Evolutionary conservation across 1,139 yeast genomes (phyloP), one percentile per base, ranked within the genome.

Genomic region (Yamadazyma sp.): DNA sequence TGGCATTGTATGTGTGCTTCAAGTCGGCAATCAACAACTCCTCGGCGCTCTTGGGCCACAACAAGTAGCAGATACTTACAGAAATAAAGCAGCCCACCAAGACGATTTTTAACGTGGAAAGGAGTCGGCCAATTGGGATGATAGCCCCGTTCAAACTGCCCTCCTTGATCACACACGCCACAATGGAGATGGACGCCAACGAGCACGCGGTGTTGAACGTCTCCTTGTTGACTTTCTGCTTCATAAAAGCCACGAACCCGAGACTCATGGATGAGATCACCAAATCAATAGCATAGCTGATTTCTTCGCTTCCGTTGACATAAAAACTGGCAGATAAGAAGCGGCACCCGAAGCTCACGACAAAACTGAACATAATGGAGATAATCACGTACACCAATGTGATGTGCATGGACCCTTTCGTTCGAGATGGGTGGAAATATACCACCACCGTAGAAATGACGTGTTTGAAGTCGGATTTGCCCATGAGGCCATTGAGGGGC

Each of bases 131-230:
- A 42, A 80, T 55, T 0, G 90, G 86, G n/a, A 86, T 68, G 12
- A 57, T 57, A 9, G 82, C 81, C 0, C 80, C 71, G 51, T 84
- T 84, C 33, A 76, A 62, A 33, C 85, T 76, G 10, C 90, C 92
- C 53, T 86, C 95, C 51, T 83, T 82, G n/a, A 86, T 78, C 31
- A 86, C 71, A 45, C 87, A 81, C 0, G 89, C 75, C 10, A 86
- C 81, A 32, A 86, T 64, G 8, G 86, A 76, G 38, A 86, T 84
- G 13, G 86, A 80, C 0, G 94, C 88, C 38, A 86, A 64, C 0
- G 89, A 80, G 51, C 94, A 83, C 0, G 95, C 92, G 12, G 92
- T 86, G 49, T 84, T 85, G 56, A 86, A 86, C 0, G 86, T 82
- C 24, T 79, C 85, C 51, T 76, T 79, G 46, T 76, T 76, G 37